A percentile compares a stretch with the other conserved stretches of the same genome.
These are phyloP conservation scores for Pelagomonas calceolata DNA, from an alignment of 108 stramenopile species.

Conservation along the genomic window DNA sequence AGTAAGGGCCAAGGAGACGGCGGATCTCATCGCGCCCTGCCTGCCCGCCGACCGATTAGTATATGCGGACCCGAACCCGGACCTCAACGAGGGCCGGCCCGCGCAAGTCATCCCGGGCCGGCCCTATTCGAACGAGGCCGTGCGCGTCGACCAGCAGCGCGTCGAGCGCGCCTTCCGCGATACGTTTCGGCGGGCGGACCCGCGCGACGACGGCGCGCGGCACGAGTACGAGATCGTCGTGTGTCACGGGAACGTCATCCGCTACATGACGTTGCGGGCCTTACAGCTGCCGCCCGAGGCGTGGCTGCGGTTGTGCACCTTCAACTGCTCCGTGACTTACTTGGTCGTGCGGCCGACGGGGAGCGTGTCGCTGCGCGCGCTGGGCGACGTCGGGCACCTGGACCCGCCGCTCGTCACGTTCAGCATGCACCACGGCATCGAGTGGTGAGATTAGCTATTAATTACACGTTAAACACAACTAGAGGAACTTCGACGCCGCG, in stretches of 20 bases:
- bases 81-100: slow-evolving; percentile 71
- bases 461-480: no score
- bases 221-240: slow-evolving; percentile 87
- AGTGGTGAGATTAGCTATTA: no score
- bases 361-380: slow-evolving; percentile 30
- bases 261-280: slow-evolving; percentile 79
- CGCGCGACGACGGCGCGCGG: slow-evolving; percentile 1
- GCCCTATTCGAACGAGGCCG: slow-evolving; percentile 7
- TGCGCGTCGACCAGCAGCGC: neutral
- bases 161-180: neutral
- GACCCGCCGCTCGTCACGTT: neutral
- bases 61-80: slow-evolving; percentile 53
- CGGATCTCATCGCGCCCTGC: slow-evolving; percentile 58
- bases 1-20: slow-evolving; percentile 71
- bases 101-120: slow-evolving; percentile 61
- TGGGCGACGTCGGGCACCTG: slow-evolving; percentile 3
- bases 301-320: slow-evolving; percentile 73
- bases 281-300: slow-evolving; percentile 81
- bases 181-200: neutral
- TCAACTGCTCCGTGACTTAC: slow-evolving; percentile 77
- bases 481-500: slow-evolving; percentile 15
- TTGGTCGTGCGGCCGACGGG: slow-evolving; percentile 71
- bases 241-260: slow-evolving; percentile 90
- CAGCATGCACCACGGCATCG: slow-evolving; percentile 1
- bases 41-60: slow-evolving; percentile 34